Evolutionary conservation across 192 early-diverging fungal species (phyloP).

Genomic region (Coemansia sp.): DNA sequence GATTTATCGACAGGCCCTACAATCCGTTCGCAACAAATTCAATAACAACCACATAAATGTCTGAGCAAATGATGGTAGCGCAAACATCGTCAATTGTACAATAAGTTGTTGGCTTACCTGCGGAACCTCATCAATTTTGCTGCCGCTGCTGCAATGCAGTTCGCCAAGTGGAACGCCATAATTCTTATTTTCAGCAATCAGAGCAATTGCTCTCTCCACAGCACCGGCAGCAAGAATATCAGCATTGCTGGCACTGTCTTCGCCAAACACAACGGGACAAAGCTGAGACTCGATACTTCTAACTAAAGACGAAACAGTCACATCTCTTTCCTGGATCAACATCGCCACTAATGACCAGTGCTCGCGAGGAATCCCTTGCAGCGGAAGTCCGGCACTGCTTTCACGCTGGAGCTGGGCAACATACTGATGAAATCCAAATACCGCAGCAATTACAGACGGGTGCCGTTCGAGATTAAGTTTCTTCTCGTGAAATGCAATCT

Average conservation of each 20-base stretch:
- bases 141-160: conserved; percentile 10
- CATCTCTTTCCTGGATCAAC: conserved; percentile 47
- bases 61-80: background rate
- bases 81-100: background rate
- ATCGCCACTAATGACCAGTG: conserved; percentile 41
- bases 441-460: conserved; percentile 37
- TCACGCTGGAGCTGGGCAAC: conserved; percentile 32
- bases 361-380: conserved; percentile 24
- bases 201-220: conserved; percentile 20
- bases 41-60: background rate
- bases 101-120: conserved; percentile 6
- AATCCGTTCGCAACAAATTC: background rate
- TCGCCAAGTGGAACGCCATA: conserved; percentile 40
- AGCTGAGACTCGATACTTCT: conserved; percentile 38
- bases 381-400: conserved; percentile 14
- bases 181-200: conserved; percentile 38
- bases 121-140: conserved; percentile 24
- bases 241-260: conserved; percentile 20
- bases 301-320: conserved; percentile 23
- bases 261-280: conserved; percentile 46
- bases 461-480: conserved; percentile 46
- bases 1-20: conserved; percentile 26
- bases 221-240: conserved; percentile 29
- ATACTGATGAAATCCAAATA: conserved; percentile 46
- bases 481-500: conserved; percentile 34